Evolutionary conservation across 140 eudicot genomes (phyloP).

Genomic region (Ambrosia hybrid): DNA sequence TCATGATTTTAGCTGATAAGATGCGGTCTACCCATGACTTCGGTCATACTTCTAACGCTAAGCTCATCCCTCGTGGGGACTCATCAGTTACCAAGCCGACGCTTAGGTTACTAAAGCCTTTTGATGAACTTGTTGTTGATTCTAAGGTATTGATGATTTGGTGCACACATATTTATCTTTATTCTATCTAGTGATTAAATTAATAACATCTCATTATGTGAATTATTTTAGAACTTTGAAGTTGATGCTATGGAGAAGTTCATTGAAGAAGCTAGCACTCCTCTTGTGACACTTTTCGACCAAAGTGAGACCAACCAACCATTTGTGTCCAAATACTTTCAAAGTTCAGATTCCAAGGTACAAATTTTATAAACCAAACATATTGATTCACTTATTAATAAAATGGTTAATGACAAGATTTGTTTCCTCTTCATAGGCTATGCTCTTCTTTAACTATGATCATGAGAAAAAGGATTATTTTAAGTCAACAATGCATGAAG

Average conservation of each 20-base stretch:
- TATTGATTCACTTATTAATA: not conserved
- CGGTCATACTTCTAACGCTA: conserved; percentile 68
- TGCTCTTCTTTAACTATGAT: conserved; percentile 45
- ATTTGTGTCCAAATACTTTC: conserved; percentile 48
- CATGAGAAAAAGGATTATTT: conserved; percentile 36
- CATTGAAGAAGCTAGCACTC: conserved; percentile 50
- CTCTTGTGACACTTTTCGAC: conserved; percentile 55
- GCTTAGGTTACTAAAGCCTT: conserved; percentile 79
- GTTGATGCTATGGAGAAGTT: conserved; percentile 73
- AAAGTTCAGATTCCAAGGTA: conserved; percentile 52
- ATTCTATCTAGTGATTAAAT: not conserved
- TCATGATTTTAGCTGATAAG: conserved; percentile 63
- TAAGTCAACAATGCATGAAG: conserved; percentile 40
- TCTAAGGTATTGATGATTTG: conserved; percentile 39
- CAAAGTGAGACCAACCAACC: conserved; percentile 39
- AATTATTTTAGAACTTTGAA: conserved; percentile 50
- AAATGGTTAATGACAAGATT: not conserved
- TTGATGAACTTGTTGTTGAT: conserved; percentile 79
- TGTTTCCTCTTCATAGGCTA: conserved; percentile 32
- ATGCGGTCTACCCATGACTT: conserved; percentile 68
- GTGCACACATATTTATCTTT: not conserved
- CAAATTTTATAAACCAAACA: not conserved
- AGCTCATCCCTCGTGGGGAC: conserved; percentile 65
- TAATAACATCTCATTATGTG: not conserved
- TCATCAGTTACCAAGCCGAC: conserved; percentile 56